phyloP scores from a whole-genome alignment of 2,329 filamentous ascomycete species.

The Albophoma yamanashiensis region DNA sequence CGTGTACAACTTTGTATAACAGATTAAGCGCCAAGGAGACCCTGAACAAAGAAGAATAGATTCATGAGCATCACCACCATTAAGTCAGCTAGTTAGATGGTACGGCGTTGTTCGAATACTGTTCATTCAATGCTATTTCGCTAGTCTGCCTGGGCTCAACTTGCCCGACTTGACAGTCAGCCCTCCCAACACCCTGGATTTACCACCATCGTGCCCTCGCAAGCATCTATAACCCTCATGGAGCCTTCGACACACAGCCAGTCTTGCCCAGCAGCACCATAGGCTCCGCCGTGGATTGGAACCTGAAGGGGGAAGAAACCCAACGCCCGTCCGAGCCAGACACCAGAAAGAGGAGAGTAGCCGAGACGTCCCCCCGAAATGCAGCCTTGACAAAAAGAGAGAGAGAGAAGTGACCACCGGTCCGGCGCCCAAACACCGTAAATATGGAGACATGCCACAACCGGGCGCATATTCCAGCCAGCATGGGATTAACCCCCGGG shows the following conservation, averaged over 20 bases:
- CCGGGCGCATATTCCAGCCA: background rate
- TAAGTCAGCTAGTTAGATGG: background rate
- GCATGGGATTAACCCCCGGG: too few relatives aligned
- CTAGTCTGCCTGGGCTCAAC: background rate
- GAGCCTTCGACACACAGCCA: background rate
- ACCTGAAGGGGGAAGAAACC: background rate
- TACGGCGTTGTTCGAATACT: background rate
- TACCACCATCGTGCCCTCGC: background rate
- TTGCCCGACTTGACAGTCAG: background rate
- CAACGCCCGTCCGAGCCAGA: background rate
- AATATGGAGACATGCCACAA: background rate
- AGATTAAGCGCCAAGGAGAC: background rate
- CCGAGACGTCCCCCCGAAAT: background rate
- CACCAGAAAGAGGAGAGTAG: background rate
- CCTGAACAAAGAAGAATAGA: background rate
- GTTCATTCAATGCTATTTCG: background rate
- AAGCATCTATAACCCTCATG: background rate
- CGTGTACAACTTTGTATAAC: background rate
- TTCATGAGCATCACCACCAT: background rate
- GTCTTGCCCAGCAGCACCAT: background rate
- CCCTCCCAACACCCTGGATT: background rate
- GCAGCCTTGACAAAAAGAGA: background rate
- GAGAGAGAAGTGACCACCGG: background rate
- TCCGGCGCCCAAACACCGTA: slow-evolving; percentile 2
- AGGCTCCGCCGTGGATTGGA: background rate